Base-by-base conservation (phyloP, 1,139 yeast species). In the Yarrowia galli region DNA sequence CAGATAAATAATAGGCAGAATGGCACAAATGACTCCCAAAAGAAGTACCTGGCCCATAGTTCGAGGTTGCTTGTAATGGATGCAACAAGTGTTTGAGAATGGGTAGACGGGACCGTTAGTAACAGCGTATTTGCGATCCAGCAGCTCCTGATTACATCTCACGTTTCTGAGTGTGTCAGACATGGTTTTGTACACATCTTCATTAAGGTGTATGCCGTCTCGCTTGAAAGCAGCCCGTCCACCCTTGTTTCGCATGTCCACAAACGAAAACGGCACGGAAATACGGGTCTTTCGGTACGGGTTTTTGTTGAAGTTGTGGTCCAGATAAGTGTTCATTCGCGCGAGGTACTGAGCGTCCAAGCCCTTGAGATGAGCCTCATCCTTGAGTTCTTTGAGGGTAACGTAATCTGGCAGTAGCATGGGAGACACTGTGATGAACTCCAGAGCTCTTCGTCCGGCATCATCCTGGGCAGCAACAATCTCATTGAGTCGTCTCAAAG, bases 11-110 rank as follows among this genome's bases (percentile, higher is more conserved):
- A 53, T 22, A 12, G 61, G 51, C 20, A 22, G 8, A 43, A 42
- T 32, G 35, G 42, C 42, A 38, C 64, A 51, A 42, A 22, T 23
- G 38, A 48, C 45, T 25, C 46, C 48, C 53, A 45, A 20, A 61
- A 40, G 18, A 63, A 65, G 58, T 69, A 73, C 18, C 69, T 36
- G 20, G 70, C 65, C n/a, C 66, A 64, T 9, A 70, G 73, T 16
- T 60, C 56, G 25, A 69, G 71, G 69, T 45, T 61, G 56, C 46
- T 48, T 46, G 56, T 73, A 73, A 20, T 67, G 53, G 54, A 69
- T 65, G 63, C 74, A 73, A 67, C 74, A 73, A 15, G 74, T 72
- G 61, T 71, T 70, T 56, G 71, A 71, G 60, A 67, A 69, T 6
- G 74, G 74, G 54, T 71, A 73, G 8, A 61, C 56, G 8, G 66